phyloP scores from a whole-genome alignment of 768 basidiomycete species.

The Suillus brevipes region DNA sequence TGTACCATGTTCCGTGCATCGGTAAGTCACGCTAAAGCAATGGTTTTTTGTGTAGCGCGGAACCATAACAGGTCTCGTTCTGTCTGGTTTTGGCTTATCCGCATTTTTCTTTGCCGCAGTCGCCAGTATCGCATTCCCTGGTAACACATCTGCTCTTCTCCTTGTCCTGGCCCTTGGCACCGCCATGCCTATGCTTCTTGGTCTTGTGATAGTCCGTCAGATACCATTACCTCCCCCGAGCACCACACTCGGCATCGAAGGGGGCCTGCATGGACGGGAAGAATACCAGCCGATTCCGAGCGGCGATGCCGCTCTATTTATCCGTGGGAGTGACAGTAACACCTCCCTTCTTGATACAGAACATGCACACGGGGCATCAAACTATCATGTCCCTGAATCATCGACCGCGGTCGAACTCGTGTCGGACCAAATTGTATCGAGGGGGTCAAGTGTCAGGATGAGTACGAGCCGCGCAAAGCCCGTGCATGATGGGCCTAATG shows the following conservation, averaged over 20 bases:
- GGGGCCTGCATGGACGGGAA: constrained; percentile 19
- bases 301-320: constrained; percentile 23
- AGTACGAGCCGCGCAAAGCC: constrained; percentile 1
- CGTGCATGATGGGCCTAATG: constrained; percentile 41
- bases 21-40: background rate
- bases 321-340: constrained; percentile 26
- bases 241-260: constrained; percentile 18
- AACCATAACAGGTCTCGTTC: constrained; percentile 71
- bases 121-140: constrained; percentile 69
- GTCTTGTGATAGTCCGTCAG: constrained; percentile 68
- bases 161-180: constrained; percentile 78
- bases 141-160: constrained; percentile 76
- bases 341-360: constrained; percentile 26
- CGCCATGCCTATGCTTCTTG: constrained; percentile 75
- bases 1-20: background rate
- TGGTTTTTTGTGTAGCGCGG: constrained; percentile 51
- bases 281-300: constrained; percentile 21
- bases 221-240: constrained; percentile 56
- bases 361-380: constrained; percentile 17
- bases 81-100: constrained; percentile 88
- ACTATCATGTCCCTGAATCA: constrained; percentile 23
- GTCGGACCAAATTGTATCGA: constrained; percentile 9
- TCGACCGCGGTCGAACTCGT: constrained; percentile 26
- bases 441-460: background rate
- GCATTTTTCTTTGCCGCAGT: constrained; percentile 87